These are phyloP conservation scores for Acanthamoeba triangularis DNA, from an alignment of 208 protist species.

Conservation along the genomic window DNA sequence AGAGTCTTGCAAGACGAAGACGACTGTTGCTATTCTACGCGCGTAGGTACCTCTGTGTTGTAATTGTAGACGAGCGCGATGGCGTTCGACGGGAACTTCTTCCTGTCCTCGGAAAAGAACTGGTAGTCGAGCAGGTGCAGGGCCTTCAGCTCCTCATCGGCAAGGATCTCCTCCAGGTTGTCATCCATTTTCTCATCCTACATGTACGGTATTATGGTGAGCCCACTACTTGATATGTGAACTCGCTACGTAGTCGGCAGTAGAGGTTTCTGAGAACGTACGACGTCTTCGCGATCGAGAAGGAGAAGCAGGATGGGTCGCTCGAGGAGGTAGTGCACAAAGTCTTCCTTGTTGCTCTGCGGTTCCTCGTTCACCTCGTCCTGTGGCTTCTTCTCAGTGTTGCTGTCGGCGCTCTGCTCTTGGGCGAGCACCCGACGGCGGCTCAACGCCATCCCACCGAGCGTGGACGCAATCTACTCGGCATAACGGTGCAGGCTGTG, in stretches of 20 bases:
- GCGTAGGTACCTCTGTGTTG: neutral
- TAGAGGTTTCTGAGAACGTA: neutral
- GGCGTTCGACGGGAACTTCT: neutral
- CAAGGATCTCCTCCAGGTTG: neutral
- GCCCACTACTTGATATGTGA: neutral
- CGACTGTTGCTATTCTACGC: neutral
- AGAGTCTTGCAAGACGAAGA: too few species aligned
- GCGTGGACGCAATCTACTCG: neutral
- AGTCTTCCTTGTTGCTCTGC: neutral
- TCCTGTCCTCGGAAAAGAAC: conserved; percentile 14
- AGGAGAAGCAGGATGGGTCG: conserved; percentile 28
- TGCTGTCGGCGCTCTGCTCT: neutral
- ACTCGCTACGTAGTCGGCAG: neutral
- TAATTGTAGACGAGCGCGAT: neutral
- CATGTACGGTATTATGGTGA: neutral
- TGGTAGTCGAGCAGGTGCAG: conserved; percentile 45
- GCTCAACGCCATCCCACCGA: neutral
- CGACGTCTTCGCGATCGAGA: conserved; percentile 34
- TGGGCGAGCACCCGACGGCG: neutral
- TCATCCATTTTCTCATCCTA: conserved; percentile 22
- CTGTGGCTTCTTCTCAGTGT: neutral
- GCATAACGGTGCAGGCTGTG: neutral
- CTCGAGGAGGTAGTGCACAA: conserved; percentile 23
- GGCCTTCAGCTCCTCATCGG: conserved; percentile 20
- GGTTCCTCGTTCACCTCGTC: neutral